Evolutionary conservation across 257 asterid genomes (phyloP), one percentile per base, ranked within the genome.

Genomic region (Nicotiana tabacum): DNA sequence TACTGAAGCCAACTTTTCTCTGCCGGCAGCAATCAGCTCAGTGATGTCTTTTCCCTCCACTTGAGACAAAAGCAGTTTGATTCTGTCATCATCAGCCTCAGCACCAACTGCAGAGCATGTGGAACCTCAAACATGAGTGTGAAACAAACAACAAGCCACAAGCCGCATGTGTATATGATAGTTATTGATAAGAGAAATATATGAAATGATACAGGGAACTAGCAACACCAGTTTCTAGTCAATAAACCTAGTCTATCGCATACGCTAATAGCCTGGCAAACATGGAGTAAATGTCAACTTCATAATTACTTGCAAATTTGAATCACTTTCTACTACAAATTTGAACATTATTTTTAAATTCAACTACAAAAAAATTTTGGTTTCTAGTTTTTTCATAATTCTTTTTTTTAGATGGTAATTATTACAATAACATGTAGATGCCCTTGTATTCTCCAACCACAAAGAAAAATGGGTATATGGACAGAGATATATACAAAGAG

Each of bases 61-160:
- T 88, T 88, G 87, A 24, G 87, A 78, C 81, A 88, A 57, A 4
- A 89, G 88, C 21, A 88, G 51, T 13, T 80, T 84, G 60, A 90
- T 86, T 53, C 83, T 90, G 21, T 85, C 92, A 15, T 88, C 91
- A 51, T 84, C 91, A 58, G 85, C 85, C n/a, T 90, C 91, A 55
- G 83, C 83, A 2, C 83, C 83, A 43, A 80, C 83, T 80, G 77
- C 46, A 67, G 43, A 48, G 15, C 39, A 74, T 4, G 16, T 48
- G 15, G 15, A 74, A 74, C 61, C 39, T 24, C 62, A 13, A 27
- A 74, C 27, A 21, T 24, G 39, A 24, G 15, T 6, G 79, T 24
- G 9, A 30, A 13, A 74, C 39, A 74, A 48, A 13, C 15, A 74
- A 48, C 15, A 7, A 74, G 39, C 43, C 4, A 74, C 62, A 74